These are phyloP conservation scores for Zangia roseola DNA, from an alignment of 768 basidiomycete species.

Conservation along the genomic window DNA sequence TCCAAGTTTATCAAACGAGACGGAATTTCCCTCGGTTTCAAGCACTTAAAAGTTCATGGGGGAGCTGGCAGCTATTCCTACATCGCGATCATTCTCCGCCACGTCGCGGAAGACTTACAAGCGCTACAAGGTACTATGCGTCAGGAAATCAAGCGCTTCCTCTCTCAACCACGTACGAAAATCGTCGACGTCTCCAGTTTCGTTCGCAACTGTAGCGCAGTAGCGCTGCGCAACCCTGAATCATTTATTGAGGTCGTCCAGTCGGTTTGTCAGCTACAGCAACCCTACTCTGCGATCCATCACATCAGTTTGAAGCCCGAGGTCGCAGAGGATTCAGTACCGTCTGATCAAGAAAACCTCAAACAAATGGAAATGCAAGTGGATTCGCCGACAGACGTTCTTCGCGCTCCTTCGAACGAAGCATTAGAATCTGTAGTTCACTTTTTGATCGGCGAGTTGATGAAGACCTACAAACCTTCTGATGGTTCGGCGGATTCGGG, in stretches of 20 bases:
- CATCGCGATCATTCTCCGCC: slow-evolving; percentile 86
- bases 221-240: slow-evolving; percentile 78
- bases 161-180: slow-evolving; percentile 68
- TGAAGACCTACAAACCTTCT: slow-evolving; percentile 54
- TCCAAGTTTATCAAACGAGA: slow-evolving; percentile 64
- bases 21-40: slow-evolving; percentile 64
- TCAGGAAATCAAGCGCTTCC: slow-evolving; percentile 79
- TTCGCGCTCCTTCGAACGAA: slow-evolving; percentile 35
- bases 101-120: slow-evolving; percentile 76
- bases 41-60: slow-evolving; percentile 56
- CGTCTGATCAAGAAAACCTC: slow-evolving; percentile 9
- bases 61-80: slow-evolving; percentile 76
- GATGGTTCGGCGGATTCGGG: slow-evolving; percentile 28
- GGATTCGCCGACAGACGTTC: slow-evolving; percentile 36
- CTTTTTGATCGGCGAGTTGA: slow-evolving; percentile 70
- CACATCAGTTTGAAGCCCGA: slow-evolving; percentile 59
- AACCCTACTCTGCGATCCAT: slow-evolving; percentile 56
- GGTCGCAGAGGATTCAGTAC: slow-evolving; percentile 10
- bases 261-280: slow-evolving; percentile 67
- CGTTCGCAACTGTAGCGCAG: slow-evolving; percentile 71
- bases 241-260: slow-evolving; percentile 74
- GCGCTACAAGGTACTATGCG: slow-evolving; percentile 73
- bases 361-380: slow-evolving; percentile 57
- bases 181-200: slow-evolving; percentile 69
- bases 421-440: slow-evolving; percentile 62